Base-by-base conservation (phyloP, 352 stramenopile genomes). In the Phytophthora gonapodyides region DNA sequence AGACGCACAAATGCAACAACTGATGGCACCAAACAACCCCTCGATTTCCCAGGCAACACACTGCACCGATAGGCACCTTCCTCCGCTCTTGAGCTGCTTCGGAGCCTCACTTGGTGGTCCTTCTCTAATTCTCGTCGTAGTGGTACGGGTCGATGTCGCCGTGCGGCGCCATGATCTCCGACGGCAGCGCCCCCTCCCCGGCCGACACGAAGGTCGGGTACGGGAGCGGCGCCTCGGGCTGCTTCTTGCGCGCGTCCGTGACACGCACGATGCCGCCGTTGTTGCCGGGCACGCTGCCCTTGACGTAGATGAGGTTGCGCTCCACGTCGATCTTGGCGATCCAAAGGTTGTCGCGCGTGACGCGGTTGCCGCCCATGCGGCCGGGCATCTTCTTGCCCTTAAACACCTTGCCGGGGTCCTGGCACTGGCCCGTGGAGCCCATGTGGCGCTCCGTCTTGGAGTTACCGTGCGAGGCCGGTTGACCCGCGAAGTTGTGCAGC, bases 361-460 rank as follows among this genome's bases (percentile, higher is more conserved):
- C 89, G 53, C 86, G 84, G 40, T 96, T 91, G 42, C 81, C 84
- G 54, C 98, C 98, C 92, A 99, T 99, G 15, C 94, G 90, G 9
- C 97, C 98, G 33, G 98, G 87, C 98, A 99, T 99, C 76, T 99
- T 99, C 85, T 99, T 99, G 38, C 97, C 97, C 80, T 99, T 99
- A 67, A 98, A 99, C 8, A 99, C 98, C 64, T 97, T 94, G 56
- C 98, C 97, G 7, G 97, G 97, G 79, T 99, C 94, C 78, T 99
- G 96, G 82, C 97, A 98, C 70, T 98, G 89, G n/a, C 98, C 98
- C 27, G 96, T 99, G 27, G 93, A 98, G 17, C 98, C 98, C 73
- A 97, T 91, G 66, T 95, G 80, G 51, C 98, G 94, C 73, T 99
- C 93, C 55, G 96, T 97, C 76, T 98, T 97, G 53, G 94, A 99